These are phyloP conservation scores for Teratosphaeriaceae sp. DNA, from an alignment of 2,329 filamentous ascomycete genomes.

Conservation along the genomic window DNA sequence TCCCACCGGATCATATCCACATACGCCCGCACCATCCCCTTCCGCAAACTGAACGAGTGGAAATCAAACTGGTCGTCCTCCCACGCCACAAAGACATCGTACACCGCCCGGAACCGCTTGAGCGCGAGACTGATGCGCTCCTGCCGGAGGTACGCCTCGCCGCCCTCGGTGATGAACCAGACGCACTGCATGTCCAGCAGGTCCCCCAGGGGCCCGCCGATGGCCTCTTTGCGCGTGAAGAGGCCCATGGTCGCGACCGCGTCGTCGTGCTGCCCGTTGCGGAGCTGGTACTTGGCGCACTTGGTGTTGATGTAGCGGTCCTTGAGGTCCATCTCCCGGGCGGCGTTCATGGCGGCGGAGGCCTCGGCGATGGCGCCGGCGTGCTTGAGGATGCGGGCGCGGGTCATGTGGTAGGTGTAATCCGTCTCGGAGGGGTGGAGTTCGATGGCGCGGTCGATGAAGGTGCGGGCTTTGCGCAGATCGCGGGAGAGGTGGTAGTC, in stretches of 20 bases:
- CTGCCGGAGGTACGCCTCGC: slow-evolving; percentile 77
- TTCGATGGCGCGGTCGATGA: slow-evolving; percentile 76
- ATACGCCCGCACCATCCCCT: slow-evolving; percentile 92
- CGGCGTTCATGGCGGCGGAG: slow-evolving; percentile 79
- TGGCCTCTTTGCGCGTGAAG: slow-evolving; percentile 87
- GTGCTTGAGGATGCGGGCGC: slow-evolving; percentile 92
- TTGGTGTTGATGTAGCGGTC: slow-evolving; percentile 99
- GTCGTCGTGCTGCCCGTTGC: slow-evolving; percentile 83
- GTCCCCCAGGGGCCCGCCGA: slow-evolving; percentile 81
- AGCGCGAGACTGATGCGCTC: slow-evolving; percentile 77
- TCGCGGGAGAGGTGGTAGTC: slow-evolving; percentile 86
- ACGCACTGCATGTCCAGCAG: slow-evolving; percentile 97
- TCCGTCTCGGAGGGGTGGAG: slow-evolving; percentile 77
- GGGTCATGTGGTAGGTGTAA: slow-evolving; percentile 89
- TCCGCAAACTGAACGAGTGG: slow-evolving; percentile 93
- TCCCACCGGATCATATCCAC: slow-evolving; percentile 97
- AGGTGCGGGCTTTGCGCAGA: slow-evolving; percentile 71
- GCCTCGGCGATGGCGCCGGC: slow-evolving; percentile 72
- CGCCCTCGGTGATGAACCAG: slow-evolving; percentile 95
- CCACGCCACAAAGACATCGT: slow-evolving; percentile 94
- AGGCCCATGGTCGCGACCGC: slow-evolving; percentile 84
- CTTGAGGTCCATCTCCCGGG: slow-evolving; percentile 75
- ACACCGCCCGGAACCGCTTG: slow-evolving; percentile 83
- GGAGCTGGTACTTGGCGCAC: slow-evolving; percentile 90
- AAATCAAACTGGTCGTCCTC: slow-evolving; percentile 99